Conservation (phyloP, 1,284 basidiomycete genomes). For the Cutaneotrichosporon cutaneum region DNA sequence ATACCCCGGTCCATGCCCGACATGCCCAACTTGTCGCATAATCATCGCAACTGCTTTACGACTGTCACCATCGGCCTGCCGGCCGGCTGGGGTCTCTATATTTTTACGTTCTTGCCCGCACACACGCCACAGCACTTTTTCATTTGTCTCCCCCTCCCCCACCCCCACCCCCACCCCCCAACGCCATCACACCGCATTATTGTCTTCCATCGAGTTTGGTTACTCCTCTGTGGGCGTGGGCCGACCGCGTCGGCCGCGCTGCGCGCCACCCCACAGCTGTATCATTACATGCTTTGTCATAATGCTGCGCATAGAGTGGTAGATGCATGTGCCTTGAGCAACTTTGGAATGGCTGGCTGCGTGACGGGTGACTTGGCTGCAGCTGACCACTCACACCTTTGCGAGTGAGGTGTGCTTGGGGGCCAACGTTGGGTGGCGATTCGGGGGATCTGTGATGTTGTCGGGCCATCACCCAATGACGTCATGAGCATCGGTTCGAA, state of each 20-base stretch:
- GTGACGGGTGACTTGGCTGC: background rate
- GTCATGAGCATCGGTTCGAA: background rate
- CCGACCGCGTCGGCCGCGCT: conserved; percentile 8
- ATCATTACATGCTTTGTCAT: conserved; percentile 13
- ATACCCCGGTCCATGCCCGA: conserved; percentile 5
- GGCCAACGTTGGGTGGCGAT: background rate
- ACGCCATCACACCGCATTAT: conserved; percentile 10
- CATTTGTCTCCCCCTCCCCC: background rate
- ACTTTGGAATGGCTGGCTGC: background rate
- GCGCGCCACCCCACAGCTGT: conserved; percentile 13
- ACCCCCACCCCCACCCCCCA: background rate
- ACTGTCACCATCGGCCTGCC: background rate
- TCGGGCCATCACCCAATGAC: background rate
- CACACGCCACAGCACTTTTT: conserved; percentile 1
- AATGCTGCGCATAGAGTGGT: conserved; percentile 10
- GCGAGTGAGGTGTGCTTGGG: no score
- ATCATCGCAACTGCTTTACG: background rate
- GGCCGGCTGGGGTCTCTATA: background rate
- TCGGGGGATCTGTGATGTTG: background rate
- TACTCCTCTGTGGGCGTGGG: background rate
- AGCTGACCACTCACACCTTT: no score
- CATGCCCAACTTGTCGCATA: conserved; percentile 5
- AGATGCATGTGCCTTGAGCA: conserved; percentile 12
- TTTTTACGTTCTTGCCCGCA: background rate
- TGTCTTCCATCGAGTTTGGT: background rate